Percentiles rank a stretch among this genome's conserved stretches.
Evolutionary conservation across 2,329 filamentous ascomycete genomes (phyloP).

Genomic region (Phaeophleospora eucalypticola): DNA sequence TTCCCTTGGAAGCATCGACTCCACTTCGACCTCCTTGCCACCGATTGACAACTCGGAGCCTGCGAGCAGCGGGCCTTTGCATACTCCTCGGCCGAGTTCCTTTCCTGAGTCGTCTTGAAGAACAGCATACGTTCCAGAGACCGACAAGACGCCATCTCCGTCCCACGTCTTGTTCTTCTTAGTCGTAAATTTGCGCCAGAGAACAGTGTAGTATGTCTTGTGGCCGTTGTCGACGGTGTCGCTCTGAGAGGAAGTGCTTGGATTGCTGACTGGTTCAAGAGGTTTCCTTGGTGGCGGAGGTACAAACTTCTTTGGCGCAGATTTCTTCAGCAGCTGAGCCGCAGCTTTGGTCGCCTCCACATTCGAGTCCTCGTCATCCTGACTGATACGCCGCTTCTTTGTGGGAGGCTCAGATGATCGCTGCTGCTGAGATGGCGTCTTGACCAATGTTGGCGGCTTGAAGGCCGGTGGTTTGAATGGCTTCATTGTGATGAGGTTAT

Average conservation of each 20-base stretch:
- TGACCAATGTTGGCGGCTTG: conserved; percentile 8
- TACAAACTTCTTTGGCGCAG: conserved; percentile 20
- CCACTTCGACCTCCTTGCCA: conserved; percentile 66
- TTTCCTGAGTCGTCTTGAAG: conserved; percentile 59
- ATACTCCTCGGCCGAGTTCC: conserved; percentile 57
- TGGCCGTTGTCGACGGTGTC: conserved; percentile 16
- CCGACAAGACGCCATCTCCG: conserved; percentile 62
- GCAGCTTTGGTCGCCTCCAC: conserved; percentile 22
- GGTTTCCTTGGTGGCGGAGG: conserved; percentile 27
- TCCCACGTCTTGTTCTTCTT: conserved; percentile 79
- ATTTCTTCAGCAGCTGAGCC: conserved; percentile 31
- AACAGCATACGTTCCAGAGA: conserved; percentile 54
- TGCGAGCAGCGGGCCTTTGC: conserved; percentile 53
- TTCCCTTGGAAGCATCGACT: conserved; percentile 56
- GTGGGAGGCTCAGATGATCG: conserved; percentile 31
- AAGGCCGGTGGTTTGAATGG: conserved; percentile 29
- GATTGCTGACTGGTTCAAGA: conserved; percentile 26
- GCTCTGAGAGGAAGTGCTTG: conserved; percentile 17
- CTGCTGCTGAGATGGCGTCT: conserved; percentile 1
- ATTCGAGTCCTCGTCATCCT: conserved; percentile 25
- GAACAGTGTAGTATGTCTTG: conserved; percentile 42
- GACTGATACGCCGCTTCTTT: conserved; percentile 41
- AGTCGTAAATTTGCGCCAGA: conserved; percentile 61
- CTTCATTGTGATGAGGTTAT: conserved; percentile 27
- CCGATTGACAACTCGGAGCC: conserved; percentile 60